These are phyloP conservation scores for Aspergillus carbonarius DNA, from an alignment of 2,329 filamentous ascomycete species.

Conservation along the genomic window DNA sequence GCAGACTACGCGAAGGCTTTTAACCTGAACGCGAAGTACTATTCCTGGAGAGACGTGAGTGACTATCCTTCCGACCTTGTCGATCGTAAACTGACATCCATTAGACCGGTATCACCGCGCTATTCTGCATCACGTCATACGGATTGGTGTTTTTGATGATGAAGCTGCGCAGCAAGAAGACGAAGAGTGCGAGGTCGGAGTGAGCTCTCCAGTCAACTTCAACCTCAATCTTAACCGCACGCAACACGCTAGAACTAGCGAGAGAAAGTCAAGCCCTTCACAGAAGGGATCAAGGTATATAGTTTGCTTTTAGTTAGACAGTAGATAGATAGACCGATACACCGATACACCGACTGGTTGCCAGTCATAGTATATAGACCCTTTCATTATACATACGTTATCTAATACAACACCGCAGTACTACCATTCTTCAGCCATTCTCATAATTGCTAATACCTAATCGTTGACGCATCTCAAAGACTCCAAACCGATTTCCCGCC, in stretches of 20 bases:
- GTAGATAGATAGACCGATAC: not conserved
- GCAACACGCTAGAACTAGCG: not conserved
- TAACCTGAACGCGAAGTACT: slow-evolving; percentile 35
- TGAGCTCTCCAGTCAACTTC: slow-evolving; percentile 1
- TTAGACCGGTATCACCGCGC: slow-evolving; percentile 43
- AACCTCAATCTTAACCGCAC: not conserved
- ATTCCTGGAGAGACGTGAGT: slow-evolving; percentile 40
- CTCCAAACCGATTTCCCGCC: too few species aligned
- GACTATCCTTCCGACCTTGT: not conserved
- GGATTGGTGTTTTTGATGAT: slow-evolving; percentile 49
- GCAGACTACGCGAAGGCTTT: slow-evolving; percentile 37
- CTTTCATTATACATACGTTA: too few species aligned
- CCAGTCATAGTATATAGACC: too few species aligned
- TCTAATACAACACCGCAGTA: too few species aligned
- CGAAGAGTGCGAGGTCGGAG: slow-evolving; percentile 44
- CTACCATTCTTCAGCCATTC: too few species aligned
- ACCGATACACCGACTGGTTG: not conserved
- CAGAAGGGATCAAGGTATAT: not conserved
- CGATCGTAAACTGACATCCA: slow-evolving; percentile 2
- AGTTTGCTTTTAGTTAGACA: not conserved
- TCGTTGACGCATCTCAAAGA: too few species aligned
- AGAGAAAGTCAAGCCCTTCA: not conserved
- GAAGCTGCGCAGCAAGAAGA: slow-evolving; percentile 51
- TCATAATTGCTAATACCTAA: too few species aligned
- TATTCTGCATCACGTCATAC: slow-evolving; percentile 47